Evolutionary conservation across 2,329 filamentous ascomycete genomes (phyloP).

Genomic region (Pseudogymnoascus sp.): DNA sequence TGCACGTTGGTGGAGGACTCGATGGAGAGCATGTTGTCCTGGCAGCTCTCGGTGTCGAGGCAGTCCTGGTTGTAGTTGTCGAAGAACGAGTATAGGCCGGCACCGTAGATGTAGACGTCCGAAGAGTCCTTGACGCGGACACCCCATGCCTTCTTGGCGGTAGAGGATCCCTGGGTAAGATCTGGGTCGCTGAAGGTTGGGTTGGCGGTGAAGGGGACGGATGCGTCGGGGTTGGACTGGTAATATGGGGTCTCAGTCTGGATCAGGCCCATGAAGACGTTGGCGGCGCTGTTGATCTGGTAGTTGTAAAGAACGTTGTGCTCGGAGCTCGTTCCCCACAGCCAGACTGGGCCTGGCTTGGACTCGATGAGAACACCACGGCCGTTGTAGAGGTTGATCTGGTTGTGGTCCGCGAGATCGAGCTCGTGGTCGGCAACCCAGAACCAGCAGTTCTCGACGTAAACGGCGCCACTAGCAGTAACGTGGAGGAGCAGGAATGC

Average conservation of each 20-base stretch:
- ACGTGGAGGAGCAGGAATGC: constrained; percentile 65
- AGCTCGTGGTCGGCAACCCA: constrained; percentile 91
- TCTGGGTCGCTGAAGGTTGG: constrained; percentile 57
- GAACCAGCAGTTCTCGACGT: constrained; percentile 85
- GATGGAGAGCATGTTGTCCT: constrained; percentile 69
- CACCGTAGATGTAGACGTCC: constrained; percentile 63
- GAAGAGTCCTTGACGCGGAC: constrained; percentile 62
- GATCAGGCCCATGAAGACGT: constrained; percentile 75
- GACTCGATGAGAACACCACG: constrained; percentile 76
- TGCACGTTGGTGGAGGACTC: constrained; percentile 54
- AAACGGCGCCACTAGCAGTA: constrained; percentile 56
- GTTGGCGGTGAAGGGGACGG: constrained; percentile 56
- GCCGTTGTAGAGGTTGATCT: constrained; percentile 83
- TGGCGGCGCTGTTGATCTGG: constrained; percentile 68
- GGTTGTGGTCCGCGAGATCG: constrained; percentile 63
- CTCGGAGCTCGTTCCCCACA: constrained; percentile 69
- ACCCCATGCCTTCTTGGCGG: constrained; percentile 60
- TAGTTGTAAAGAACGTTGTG: constrained; percentile 73
- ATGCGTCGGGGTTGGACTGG: constrained; percentile 73
- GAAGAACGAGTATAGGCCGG: constrained; percentile 75
- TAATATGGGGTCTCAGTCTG: constrained; percentile 88
- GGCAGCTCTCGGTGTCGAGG: constrained; percentile 60
- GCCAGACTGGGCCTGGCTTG: constrained; percentile 65
- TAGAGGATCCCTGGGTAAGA: constrained; percentile 53
- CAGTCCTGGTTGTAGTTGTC: constrained; percentile 72